Percentiles rank a stretch among this genome's conserved stretches.
phyloP scores from a whole-genome alignment of 257 asterid species.

The Perilla frutescens region DNA sequence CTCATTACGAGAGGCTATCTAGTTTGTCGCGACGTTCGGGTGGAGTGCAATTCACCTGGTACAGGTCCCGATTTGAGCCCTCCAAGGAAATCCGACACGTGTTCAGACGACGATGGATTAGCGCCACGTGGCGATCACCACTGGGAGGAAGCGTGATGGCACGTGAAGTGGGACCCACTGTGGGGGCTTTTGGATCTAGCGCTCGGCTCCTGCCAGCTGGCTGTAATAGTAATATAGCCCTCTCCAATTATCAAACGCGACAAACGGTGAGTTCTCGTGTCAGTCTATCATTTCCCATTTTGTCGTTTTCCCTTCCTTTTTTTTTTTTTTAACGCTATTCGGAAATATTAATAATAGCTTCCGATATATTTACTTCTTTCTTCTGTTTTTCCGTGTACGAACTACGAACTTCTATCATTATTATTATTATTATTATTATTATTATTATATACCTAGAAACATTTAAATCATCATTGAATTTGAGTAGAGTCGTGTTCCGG shows the following conservation, averaged over 20 bases:
- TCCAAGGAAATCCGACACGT: slow-evolving; percentile 42
- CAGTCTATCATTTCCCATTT: slow-evolving; percentile 31
- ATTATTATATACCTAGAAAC: too few species aligned
- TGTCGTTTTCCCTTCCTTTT: slow-evolving; percentile 21
- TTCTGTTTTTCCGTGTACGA: too few species aligned
- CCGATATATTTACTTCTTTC: too few species aligned
- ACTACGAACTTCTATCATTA: too few species aligned
- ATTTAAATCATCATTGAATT: too few species aligned
- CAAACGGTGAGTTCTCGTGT: slow-evolving; percentile 37
- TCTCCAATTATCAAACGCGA: slow-evolving; percentile 22
- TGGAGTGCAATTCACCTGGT: slow-evolving; percentile 45
- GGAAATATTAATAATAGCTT: not conserved
- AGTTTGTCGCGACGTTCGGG: slow-evolving; percentile 41
- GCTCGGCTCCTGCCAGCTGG: slow-evolving; percentile 47
- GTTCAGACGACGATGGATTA: not conserved
- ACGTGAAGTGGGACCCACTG: slow-evolving; percentile 55
- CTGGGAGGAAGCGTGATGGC: slow-evolving; percentile 35
- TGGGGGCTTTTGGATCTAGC: slow-evolving; percentile 43
- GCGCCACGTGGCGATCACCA: slow-evolving; percentile 40
- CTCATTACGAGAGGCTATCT: slow-evolving; percentile 26
- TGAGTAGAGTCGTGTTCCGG: too few species aligned
- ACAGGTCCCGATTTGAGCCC: slow-evolving; percentile 43
- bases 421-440: too few species aligned
- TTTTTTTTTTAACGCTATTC: not conserved
- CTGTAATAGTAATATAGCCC: not conserved